phyloP scores from a whole-genome alignment of 441 rosid genomes.

The Adansonia gregorii region DNA sequence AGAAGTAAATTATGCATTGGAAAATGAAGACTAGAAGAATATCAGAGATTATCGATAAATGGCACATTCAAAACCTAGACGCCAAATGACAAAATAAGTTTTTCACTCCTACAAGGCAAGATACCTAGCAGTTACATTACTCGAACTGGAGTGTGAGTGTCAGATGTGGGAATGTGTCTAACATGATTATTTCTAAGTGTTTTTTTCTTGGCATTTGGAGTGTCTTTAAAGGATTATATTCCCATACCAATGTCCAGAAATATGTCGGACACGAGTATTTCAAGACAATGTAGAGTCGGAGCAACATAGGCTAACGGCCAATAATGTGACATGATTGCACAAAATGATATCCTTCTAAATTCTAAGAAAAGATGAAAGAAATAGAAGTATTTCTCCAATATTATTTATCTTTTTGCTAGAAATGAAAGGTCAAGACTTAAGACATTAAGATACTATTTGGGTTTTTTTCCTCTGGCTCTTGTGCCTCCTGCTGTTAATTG shows the following conservation, averaged over 20 bases:
- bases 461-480: neutral
- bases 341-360: neutral
- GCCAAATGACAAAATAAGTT: neutral
- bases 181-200: neutral
- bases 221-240: neutral
- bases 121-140: neutral
- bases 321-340: too few species aligned
- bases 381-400: neutral
- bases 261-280: neutral
- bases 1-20: neutral
- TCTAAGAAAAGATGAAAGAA: neutral
- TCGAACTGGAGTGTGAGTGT: neutral
- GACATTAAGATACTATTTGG: neutral
- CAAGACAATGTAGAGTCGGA: neutral
- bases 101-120: neutral
- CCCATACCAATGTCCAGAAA: neutral
- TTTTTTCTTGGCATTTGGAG: neutral
- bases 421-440: neutral
- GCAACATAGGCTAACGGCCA: neutral
- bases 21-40: constrained; percentile 5
- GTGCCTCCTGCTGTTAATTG: neutral
- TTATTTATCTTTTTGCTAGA: neutral
- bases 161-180: neutral
- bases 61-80: neutral
- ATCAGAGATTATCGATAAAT: neutral